Percentiles rank a stretch among this genome's conserved stretches.
Conservation (phyloP, 1,284 basidiomycete species). For the Sporisorium reilianum region DNA sequence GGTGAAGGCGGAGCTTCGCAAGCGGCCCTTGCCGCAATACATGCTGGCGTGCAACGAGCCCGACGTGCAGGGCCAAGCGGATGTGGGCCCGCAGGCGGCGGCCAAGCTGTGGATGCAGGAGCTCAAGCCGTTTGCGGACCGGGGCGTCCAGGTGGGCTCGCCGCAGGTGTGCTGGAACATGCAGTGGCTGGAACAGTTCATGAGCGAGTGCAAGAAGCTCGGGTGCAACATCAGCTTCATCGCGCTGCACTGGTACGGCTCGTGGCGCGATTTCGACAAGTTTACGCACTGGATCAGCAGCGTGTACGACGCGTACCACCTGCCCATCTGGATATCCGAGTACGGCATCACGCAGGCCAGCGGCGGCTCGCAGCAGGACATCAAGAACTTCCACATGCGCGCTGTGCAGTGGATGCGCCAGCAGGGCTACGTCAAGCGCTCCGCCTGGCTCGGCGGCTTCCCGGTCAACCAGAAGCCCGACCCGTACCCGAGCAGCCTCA, state of each 20-base stretch:
- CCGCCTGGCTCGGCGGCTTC: constrained; percentile 64
- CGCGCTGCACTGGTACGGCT: constrained; percentile 68
- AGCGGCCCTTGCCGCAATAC: constrained; percentile 27
- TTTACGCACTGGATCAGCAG: constrained; percentile 55
- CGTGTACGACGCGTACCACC: constrained; percentile 45
- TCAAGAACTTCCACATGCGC: constrained; percentile 51
- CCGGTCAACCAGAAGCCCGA: constrained; percentile 58
- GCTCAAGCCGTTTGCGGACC: constrained; percentile 56
- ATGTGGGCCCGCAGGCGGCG: constrained; percentile 53
- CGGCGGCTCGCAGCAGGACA: constrained; percentile 39
- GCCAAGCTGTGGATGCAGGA: constrained; percentile 60
- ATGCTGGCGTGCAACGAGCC: constrained; percentile 65
- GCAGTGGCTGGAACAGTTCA: constrained; percentile 62
- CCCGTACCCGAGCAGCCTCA: constrained; percentile 51
- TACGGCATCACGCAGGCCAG: constrained; percentile 59
- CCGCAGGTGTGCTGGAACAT: constrained; percentile 66
- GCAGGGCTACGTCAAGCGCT: constrained; percentile 57
- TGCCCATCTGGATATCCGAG: constrained; percentile 66
- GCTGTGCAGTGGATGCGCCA: constrained; percentile 54
- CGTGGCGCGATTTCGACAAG: constrained; percentile 53
- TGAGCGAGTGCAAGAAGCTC: constrained; percentile 48
- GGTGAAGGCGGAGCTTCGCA: constrained; percentile 47
- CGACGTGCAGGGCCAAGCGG: constrained; percentile 58
- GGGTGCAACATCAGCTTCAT: constrained; percentile 62
- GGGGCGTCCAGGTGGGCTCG: constrained; percentile 58